Evolutionary conservation across 768 basidiomycete species (phyloP).

Genomic region (Trametes villosa): DNA sequence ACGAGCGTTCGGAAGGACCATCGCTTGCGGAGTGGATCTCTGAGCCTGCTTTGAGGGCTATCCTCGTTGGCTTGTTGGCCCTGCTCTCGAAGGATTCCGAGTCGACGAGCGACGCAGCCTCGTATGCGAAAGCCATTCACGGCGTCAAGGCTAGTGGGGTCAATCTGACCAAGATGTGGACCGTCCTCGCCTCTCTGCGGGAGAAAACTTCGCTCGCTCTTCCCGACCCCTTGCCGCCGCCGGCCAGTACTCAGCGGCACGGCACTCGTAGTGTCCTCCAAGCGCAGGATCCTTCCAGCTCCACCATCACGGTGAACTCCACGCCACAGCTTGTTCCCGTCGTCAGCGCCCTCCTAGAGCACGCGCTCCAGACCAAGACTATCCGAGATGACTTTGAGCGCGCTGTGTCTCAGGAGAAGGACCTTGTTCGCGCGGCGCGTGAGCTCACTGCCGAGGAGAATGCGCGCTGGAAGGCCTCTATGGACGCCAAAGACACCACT

Average conservation of each 20-base stretch:
- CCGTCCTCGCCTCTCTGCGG: constrained; percentile 53
- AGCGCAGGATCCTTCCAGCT: constrained; percentile 5
- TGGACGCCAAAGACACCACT: constrained; percentile 40
- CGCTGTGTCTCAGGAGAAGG: constrained; percentile 59
- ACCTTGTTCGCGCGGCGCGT: constrained; percentile 51
- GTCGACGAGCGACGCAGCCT: constrained; percentile 40
- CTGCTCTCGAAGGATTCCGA: constrained; percentile 58
- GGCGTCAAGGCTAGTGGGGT: constrained; percentile 56
- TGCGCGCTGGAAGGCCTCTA: constrained; percentile 52
- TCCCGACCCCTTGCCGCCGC: constrained; percentile 64
- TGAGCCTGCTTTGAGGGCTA: constrained; percentile 64
- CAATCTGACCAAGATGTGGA: constrained; percentile 69
- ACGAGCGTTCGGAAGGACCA: constrained; percentile 11
- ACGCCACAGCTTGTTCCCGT: constrained; percentile 73
- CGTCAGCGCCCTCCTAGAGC: constrained; percentile 60
- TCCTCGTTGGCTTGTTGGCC: constrained; percentile 65
- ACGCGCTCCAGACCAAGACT: constrained; percentile 47
- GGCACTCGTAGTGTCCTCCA: constrained; percentile 49
- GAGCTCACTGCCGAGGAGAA: constrained; percentile 61
- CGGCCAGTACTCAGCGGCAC: constrained; percentile 43
- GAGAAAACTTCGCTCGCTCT: constrained; percentile 42
- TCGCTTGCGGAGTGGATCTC: constrained; percentile 58
- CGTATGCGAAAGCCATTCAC: constrained; percentile 50
- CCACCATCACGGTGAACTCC: constrained; percentile 50
- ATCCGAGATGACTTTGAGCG: constrained; percentile 66